Conservation (phyloP, 768 basidiomycete genomes). For the Pleurotus tuber-regium region DNA sequence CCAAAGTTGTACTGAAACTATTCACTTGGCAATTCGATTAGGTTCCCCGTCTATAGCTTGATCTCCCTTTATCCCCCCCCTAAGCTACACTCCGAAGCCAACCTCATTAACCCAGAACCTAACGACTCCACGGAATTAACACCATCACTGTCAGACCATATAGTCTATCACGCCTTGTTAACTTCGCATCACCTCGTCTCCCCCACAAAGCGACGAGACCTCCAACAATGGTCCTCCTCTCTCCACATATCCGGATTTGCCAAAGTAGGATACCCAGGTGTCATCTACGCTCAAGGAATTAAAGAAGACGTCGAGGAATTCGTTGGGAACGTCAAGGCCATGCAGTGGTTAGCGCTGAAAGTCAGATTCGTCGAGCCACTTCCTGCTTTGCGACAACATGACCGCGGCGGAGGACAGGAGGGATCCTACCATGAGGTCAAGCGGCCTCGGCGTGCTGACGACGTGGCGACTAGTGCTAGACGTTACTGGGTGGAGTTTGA, state of each 20-base stretch:
- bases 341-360: slow-evolving; percentile 77
- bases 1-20: not conserved
- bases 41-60: slow-evolving; percentile 62
- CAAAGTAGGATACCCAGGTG: slow-evolving; percentile 73
- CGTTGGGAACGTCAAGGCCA: slow-evolving; percentile 61
- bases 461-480: not conserved
- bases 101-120: not conserved
- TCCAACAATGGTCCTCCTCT: slow-evolving; percentile 53
- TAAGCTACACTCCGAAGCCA: slow-evolving; percentile 41
- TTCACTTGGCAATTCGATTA: slow-evolving; percentile 21
- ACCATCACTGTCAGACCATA: slow-evolving; percentile 5
- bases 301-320: slow-evolving; percentile 58
- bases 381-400: not conserved
- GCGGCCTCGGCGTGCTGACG: not conserved
- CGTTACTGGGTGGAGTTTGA: slow-evolving; percentile 59
- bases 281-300: slow-evolving; percentile 68
- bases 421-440: slow-evolving; percentile 15
- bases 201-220: slow-evolving; percentile 55
- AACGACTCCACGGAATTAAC: not conserved
- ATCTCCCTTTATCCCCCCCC: slow-evolving; percentile 58
- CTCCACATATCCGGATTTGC: slow-evolving; percentile 63
- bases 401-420: slow-evolving; percentile 9
- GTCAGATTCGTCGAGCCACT: slow-evolving; percentile 58
- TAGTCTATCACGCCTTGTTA: slow-evolving; percentile 59
- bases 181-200: slow-evolving; percentile 75